A percentile compares a stretch with the other conserved stretches of the same genome.
phyloP scores from a whole-genome alignment of 2,329 filamentous ascomycete species.

The Epichloe scottii region DNA sequence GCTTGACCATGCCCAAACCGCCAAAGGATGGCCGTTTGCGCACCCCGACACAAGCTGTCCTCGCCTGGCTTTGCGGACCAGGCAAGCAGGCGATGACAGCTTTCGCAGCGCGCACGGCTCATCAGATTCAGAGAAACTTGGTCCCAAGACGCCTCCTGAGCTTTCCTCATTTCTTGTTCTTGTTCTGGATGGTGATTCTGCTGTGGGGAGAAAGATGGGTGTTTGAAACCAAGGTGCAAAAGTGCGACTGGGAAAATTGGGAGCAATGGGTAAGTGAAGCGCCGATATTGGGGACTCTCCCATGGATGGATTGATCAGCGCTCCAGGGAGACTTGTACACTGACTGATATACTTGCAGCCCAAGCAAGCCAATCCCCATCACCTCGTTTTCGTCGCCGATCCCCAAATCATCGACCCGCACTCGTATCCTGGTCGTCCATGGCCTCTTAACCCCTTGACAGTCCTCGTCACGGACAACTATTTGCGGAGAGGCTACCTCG shows the following conservation, averaged over 20 bases:
- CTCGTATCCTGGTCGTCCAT: conserved; percentile 75
- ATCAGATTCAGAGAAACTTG: conserved; percentile 29
- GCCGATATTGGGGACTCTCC: too few relatives aligned
- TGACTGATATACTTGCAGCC: conserved; percentile 43
- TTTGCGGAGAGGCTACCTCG: conserved; percentile 67
- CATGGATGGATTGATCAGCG: too few relatives aligned
- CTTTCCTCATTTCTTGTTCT: conserved; percentile 54
- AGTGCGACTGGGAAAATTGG: conserved; percentile 77
- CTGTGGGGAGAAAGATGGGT: conserved; percentile 77
- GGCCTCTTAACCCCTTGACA: conserved; percentile 42
- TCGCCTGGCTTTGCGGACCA: conserved; percentile 28
- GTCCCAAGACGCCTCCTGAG: conserved; percentile 39
- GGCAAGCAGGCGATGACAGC: conserved; percentile 24
- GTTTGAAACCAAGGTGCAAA: conserved; percentile 57
- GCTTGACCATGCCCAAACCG: conserved; percentile 5
- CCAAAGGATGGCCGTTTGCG: conserved; percentile 3
- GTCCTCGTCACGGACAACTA: conserved; percentile 72
- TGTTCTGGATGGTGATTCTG: conserved; percentile 64
- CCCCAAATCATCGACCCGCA: conserved; percentile 88
- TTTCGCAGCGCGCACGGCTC: conserved; percentile 16
- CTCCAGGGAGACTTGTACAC: background rate
- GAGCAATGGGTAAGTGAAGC: conserved; percentile 67
- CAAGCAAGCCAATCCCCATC: conserved; percentile 64
- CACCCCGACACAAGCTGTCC: background rate
- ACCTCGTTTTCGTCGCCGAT: conserved; percentile 73